Base-by-base conservation (phyloP, 1,284 basidiomycete genomes). In the Papiliotrema nemorosa region DNA sequence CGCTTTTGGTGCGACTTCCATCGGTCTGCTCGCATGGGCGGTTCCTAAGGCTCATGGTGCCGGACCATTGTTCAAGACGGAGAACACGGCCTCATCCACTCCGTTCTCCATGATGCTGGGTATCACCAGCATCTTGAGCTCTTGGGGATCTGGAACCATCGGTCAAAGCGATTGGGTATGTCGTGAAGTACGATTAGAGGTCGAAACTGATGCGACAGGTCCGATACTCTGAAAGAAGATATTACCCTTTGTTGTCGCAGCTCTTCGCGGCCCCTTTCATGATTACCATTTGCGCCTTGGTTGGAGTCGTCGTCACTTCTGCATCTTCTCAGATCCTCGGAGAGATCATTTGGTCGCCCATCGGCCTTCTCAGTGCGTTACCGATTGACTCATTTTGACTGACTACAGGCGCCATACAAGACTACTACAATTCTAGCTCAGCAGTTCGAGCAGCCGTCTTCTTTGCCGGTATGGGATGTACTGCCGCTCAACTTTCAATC, bases 81-180 rank as follows among this genome's bases (percentile, higher is more conserved):
- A 36, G 12, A 58, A 61, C 46, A 57, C 59, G 10, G 53, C 52
- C 16, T 10, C 39, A 14, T 53, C 51, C 13, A 58, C 53, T 4
- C 45, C 54, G 22, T 64, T 56, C 49, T 58, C 58, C 3, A 64
- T 67, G 55, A 59, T 65, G 58, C 52, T 66, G 22, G 65, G 63
- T 20, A 63, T 67, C 49, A 63, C 64, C 6, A 56, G 53, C 14
- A 60, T 66, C n/a, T 53, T 66, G 18, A 48, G 59, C 24, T 53
- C 58, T 2, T 60, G 59, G 62, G 63, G 54, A 5, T 47, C 53
- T n/a, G 66, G 66, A 2, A 66, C 62, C 3, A 53, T 63, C 16
- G 60, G 62, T 16, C 63, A 65, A 47, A 52, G 50, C 34, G 66
- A 67, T 50, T 67, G 61, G 61, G 59, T 57, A 18, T 9, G 35